Percentiles rank a stretch among this genome's conserved stretches.
These are phyloP conservation scores for Xylaria longipes DNA, from an alignment of 495 filamentous ascomycete species.

Conservation along the genomic window DNA sequence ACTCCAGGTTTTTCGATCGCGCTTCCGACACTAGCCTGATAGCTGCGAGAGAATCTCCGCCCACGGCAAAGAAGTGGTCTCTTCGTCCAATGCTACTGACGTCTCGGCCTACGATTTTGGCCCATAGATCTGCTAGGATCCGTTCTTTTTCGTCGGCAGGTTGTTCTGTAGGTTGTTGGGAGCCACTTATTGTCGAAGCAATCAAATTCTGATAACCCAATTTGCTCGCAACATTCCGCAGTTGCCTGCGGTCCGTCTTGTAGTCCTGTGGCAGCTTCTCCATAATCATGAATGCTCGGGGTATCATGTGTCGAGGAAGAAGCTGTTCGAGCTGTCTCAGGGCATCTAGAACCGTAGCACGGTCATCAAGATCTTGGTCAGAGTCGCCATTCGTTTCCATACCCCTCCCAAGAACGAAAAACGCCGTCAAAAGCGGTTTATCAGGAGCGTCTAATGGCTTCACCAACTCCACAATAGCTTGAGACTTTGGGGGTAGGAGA, in stretches of 20 bases:
- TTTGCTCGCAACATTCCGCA: background rate
- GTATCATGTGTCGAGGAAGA: slow-evolving; percentile 1
- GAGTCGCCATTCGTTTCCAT: slow-evolving; percentile 2
- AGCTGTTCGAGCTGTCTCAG: background rate
- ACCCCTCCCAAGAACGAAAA: background rate
- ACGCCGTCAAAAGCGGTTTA: background rate
- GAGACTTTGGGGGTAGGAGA: background rate
- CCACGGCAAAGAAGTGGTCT: background rate
- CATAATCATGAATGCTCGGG: slow-evolving; percentile 2
- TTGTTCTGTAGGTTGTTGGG: background rate
- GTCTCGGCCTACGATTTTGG: background rate
- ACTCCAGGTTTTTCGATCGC: background rate
- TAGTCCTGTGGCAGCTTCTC: slow-evolving; percentile 6
- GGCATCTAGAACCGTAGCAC: background rate
- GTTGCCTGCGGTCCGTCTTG: background rate
- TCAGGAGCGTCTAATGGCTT: background rate
- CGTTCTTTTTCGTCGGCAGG: background rate
- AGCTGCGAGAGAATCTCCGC: slow-evolving; percentile 3
- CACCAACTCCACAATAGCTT: slow-evolving; percentile 1
- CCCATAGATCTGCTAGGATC: background rate
- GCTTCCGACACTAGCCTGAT: slow-evolving; percentile 4
- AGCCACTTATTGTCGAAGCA: background rate
- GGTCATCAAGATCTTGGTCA: background rate
- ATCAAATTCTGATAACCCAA: background rate
- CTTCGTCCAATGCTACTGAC: background rate